Base-by-base conservation (phyloP, 2,329 filamentous ascomycete species). In the Penicillium sp. region DNA sequence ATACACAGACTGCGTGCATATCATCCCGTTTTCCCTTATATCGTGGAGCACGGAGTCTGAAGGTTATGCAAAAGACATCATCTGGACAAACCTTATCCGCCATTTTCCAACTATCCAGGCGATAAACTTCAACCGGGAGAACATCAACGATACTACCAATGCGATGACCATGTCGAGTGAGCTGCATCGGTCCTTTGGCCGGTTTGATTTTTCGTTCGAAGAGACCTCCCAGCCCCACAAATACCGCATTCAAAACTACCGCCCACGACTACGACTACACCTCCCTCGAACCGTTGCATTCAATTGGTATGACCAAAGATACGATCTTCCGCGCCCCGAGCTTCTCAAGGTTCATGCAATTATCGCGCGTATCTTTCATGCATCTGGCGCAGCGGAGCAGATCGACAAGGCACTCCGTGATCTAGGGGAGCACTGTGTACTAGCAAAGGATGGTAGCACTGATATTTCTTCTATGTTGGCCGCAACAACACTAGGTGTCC, bases 361-460 rank as follows among this genome's bases (percentile, higher is more conserved):
- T 23, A 19, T 49, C 15, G 44, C 48, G 6, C 33, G 31, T 2
- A 58, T 58, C 38, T 51, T 58, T 17, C 45, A 54, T 50, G 44
- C 56, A 19, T 55, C 50, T 49, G 45, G 50, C 12, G 23, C 29
- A 48, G 50, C 25, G 6, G 23, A 51, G 23, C 12, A 35, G 3
- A 33, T 58, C 7, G 29, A 58, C 15, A 53, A 58, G 29, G 19
- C 39, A 5, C n/a, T 58, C 4, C 21, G 29, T 29, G 31, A 55
- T 45, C 51, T 55, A 8, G 56, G 45, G 7, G 38, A 47, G 6
- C 9, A 23, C 12, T n/a, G 19, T 25, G 9, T 12, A 7, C 38
- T 58, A 39, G 50, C 56, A n/a, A 39, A 19, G 23, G 39, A 58
- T 55, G 55, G 55, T 36, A 58, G 43, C 17, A 58, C 42, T 2